Conservation (phyloP, 768 basidiomycete genomes). For the Cyclocybe aegerita region DNA sequence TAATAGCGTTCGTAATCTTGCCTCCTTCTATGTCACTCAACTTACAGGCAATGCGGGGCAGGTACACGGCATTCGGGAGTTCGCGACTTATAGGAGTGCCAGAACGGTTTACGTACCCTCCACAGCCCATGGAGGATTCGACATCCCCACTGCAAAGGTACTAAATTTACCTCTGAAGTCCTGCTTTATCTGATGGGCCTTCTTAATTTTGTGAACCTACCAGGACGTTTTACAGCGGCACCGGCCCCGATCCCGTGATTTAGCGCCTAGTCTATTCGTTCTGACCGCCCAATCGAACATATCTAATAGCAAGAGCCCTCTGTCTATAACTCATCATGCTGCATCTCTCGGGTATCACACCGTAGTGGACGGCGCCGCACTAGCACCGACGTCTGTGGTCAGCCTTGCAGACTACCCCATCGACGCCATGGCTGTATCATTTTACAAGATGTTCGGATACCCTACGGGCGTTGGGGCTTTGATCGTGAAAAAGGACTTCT, state of each 20-base stretch:
- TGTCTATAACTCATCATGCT: slow-evolving; percentile 65
- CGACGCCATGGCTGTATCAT: slow-evolving; percentile 81
- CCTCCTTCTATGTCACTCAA: neutral
- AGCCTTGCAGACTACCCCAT: slow-evolving; percentile 66
- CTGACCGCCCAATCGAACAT: slow-evolving; percentile 84
- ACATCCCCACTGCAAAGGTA: slow-evolving; percentile 60
- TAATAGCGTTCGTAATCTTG: slow-evolving; percentile 56
- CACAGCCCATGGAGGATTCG: slow-evolving; percentile 64
- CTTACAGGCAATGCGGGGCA: slow-evolving; percentile 13
- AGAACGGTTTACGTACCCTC: slow-evolving; percentile 64
- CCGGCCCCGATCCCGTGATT: slow-evolving; percentile 41
- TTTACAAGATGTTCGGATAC: slow-evolving; percentile 91
- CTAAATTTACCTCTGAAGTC: slow-evolving; percentile 2
- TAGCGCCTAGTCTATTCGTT: slow-evolving; percentile 63
- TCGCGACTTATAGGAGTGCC: slow-evolving; percentile 55
- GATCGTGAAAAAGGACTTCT: slow-evolving; percentile 68
- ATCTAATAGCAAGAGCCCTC: slow-evolving; percentile 68
- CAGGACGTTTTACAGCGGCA: slow-evolving; percentile 57
- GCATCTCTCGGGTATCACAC: slow-evolving; percentile 69
- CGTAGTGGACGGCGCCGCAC: slow-evolving; percentile 79
- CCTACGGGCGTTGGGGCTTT: slow-evolving; percentile 85
- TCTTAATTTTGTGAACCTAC: slow-evolving; percentile 22
- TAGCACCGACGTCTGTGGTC: slow-evolving; percentile 70
- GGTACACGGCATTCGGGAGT: slow-evolving; percentile 76
- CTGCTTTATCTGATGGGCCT: slow-evolving; percentile 2